A percentile compares a stretch with the other conserved stretches of the same genome.
phyloP scores from a whole-genome alignment of 1,284 basidiomycete genomes.

The Ustilago hordei region DNA sequence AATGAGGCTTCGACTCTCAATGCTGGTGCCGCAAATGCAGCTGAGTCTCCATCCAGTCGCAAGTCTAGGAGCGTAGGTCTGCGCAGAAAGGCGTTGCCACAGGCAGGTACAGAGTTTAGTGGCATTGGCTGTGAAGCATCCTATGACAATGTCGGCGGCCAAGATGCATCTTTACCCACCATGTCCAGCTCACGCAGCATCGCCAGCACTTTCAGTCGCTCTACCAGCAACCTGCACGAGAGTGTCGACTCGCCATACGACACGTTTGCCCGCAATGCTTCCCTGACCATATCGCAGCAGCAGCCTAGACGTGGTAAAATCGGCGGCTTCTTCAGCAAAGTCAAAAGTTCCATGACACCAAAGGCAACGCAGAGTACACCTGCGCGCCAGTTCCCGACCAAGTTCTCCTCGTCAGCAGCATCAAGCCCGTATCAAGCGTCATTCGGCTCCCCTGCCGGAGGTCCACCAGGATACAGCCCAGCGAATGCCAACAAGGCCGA shows the following conservation, averaged over 20 bases:
- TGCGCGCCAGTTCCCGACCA: constrained; percentile 8
- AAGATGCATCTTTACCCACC: constrained; percentile 13
- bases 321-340: constrained; percentile 27
- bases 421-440: constrained; percentile 4
- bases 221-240: constrained; percentile 30
- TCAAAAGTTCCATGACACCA: constrained; percentile 32
- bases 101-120: neutral
- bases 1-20: neutral
- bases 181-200: constrained; percentile 29
- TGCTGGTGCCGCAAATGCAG: neutral
- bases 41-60: neutral
- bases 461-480: neutral
- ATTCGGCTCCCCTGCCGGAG: constrained; percentile 7
- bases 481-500: constrained; percentile 15
- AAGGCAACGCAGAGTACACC: constrained; percentile 15
- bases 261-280: constrained; percentile 4
- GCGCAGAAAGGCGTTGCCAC: neutral
- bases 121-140: neutral
- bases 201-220: constrained; percentile 35
- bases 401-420: neutral
- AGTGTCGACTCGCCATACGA: constrained; percentile 4
- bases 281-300: neutral
- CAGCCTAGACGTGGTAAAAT: constrained; percentile 21
- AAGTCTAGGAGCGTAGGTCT: neutral
- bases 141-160: constrained; percentile 2